phyloP scores from a whole-genome alignment of 2,329 filamentous ascomycete genomes.

The Aureobasidium leucospermi region DNA sequence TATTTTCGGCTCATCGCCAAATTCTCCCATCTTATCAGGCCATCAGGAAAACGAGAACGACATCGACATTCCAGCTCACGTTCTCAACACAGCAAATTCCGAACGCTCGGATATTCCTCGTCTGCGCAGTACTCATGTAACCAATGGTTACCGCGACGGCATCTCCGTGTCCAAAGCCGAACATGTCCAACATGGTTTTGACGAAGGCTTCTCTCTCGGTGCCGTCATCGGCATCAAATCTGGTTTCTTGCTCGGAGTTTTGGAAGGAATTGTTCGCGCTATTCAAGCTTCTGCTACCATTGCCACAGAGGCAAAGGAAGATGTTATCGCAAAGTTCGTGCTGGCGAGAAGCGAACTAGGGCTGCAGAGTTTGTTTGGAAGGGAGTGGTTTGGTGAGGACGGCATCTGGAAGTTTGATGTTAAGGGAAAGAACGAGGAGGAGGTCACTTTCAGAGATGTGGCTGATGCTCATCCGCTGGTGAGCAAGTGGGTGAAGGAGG shows the following conservation, averaged over 20 bases:
- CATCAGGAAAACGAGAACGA: conserved; percentile 5
- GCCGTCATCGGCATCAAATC: conserved; percentile 68
- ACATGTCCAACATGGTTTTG: conserved; percentile 80
- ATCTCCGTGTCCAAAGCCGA: conserved; percentile 66
- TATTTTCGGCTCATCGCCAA: conserved; percentile 39
- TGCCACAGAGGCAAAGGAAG: conserved; percentile 18
- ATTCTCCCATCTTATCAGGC: conserved; percentile 24
- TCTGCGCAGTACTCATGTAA: conserved; percentile 69
- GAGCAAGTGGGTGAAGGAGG: conserved; percentile 49
- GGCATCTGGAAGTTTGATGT: conserved; percentile 62
- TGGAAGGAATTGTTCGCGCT: conserved; percentile 62
- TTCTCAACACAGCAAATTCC: conserved; percentile 27
- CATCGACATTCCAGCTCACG: neutral
- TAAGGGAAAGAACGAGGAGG: conserved; percentile 27
- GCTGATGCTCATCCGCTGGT: conserved; percentile 62
- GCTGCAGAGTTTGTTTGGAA: conserved; percentile 55
- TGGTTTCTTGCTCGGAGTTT: conserved; percentile 66
- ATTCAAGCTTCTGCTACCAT: conserved; percentile 19
- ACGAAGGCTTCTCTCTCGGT: conserved; percentile 81
- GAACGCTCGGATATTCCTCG: conserved; percentile 64
- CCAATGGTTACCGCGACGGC: conserved; percentile 85
- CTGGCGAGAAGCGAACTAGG: conserved; percentile 33
- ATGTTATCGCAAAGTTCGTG: conserved; percentile 22
- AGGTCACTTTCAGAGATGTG: conserved; percentile 53
- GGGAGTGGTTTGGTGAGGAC: conserved; percentile 60